Conservation (phyloP, 352 stramenopile genomes). For the Globisporangium viniferum region DNA sequence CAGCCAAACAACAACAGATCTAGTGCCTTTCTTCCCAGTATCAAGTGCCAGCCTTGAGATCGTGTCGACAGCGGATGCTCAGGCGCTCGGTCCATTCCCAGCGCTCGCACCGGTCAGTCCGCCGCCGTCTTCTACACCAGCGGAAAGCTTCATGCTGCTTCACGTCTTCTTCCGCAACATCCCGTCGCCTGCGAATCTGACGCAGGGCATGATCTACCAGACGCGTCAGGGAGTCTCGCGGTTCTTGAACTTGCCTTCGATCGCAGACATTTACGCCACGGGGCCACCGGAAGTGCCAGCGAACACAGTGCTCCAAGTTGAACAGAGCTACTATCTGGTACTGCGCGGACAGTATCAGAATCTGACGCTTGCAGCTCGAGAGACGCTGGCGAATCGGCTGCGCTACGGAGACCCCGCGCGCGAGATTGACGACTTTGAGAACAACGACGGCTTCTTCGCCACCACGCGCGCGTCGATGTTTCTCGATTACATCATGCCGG, state of each 20-base stretch:
- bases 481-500: slow-evolving; percentile 36
- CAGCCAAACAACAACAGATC: background rate
- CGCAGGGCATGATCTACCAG: slow-evolving; percentile 42
- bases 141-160: slow-evolving; percentile 33
- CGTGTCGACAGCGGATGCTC: slow-evolving; percentile 17
- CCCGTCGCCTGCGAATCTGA: slow-evolving; percentile 28
- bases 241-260: slow-evolving; percentile 33
- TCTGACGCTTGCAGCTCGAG: slow-evolving; percentile 20
- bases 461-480: slow-evolving; percentile 32
- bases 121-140: slow-evolving; percentile 2
- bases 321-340: slow-evolving; percentile 39
- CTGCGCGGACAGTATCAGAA: slow-evolving; percentile 1
- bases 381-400: slow-evolving; percentile 39
- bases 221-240: slow-evolving; percentile 36
- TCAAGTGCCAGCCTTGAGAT: slow-evolving; percentile 12
- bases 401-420: slow-evolving; percentile 41
- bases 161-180: slow-evolving; percentile 46
- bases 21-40: background rate
- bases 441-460: slow-evolving; percentile 15
- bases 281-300: slow-evolving; percentile 23
- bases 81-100: slow-evolving; percentile 22
- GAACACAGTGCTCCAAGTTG: slow-evolving; percentile 36
- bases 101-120: slow-evolving; percentile 7
- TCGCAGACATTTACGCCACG: slow-evolving; percentile 20
- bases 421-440: slow-evolving; percentile 15